Base-by-base conservation (phyloP, 2,329 filamentous ascomycete genomes). In the Pestalotiopsis sp. region DNA sequence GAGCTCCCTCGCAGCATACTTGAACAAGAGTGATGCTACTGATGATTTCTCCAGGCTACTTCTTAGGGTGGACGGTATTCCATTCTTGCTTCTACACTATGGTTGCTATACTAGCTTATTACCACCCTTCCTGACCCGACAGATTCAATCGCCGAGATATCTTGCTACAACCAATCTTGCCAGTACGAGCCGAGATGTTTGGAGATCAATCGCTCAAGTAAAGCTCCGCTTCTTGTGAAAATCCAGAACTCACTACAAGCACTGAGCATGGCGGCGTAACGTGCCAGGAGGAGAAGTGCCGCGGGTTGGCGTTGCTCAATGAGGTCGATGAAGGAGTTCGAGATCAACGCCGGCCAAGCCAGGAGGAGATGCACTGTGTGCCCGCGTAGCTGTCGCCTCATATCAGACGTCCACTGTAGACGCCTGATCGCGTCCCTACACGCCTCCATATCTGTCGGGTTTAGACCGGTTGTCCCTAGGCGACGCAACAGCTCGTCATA, bases 341-440 rank as follows among this genome's bases (percentile, higher is more conserved):
- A 39, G n/a, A 62, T 62, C 23, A 39, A 39, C 1, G 31, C n/a
- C 36, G 60, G 60, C 60, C 60, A 62, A n/a, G 60, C 60, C 13
- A 62, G 12, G 14, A 41, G 9, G n/a, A 62, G 7, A 20, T 62
- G 60, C 11, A 39, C 27, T 38, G 36, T 12, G 9, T 62, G 7
- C n/a, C 12, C n/a, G n/a, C 3, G 27, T 11, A 62, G 31, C 17
- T 36, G 25, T 20, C 36, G 12, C 9, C 14, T 20, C 60, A 62
- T 39, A 41, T 39, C 60, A 39, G n/a, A 62, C 38, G n/a, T n/a
- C 60, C 60, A 62, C 27, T 39, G 60, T n/a, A 62, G n/a, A 11
- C n/a, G 31, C 5, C 3, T 62, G 7, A 62, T 23, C 27, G 60
- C 60, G 36, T 23, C 38, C 36, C 14, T 11, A 17, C 60, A 62